A percentile compares a stretch with the other conserved stretches of the same genome.
Evolutionary conservation across 306 rosid species (phyloP).

Genomic region (Cicer arietinum): DNA sequence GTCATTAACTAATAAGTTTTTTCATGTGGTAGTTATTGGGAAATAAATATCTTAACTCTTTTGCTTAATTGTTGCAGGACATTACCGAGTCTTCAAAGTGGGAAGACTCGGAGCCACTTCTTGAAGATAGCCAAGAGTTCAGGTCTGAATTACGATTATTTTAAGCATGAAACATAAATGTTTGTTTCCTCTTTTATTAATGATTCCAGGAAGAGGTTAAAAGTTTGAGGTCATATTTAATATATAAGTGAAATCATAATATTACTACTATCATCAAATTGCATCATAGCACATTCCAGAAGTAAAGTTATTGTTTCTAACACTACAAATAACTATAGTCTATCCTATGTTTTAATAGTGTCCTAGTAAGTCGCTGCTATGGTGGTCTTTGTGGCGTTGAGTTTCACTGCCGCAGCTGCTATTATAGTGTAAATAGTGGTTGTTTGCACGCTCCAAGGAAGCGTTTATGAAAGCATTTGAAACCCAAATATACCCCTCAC

Average conservation of each 20-base stretch:
- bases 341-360: not conserved
- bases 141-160: conserved; percentile 60
- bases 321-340: not conserved
- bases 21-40: conserved; percentile 37
- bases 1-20: conserved; percentile 30
- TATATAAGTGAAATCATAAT: conserved; percentile 3
- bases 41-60: conserved; percentile 27
- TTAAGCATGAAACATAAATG: conserved; percentile 35
- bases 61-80: conserved; percentile 63
- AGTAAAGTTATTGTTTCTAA: not conserved
- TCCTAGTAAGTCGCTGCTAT: not conserved
- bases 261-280: not conserved
- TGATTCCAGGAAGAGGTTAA: conserved; percentile 13
- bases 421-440: not conserved
- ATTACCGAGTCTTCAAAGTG: conserved; percentile 70
- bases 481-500: not conserved
- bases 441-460: not conserved
- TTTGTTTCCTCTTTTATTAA: conserved; percentile 16
- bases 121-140: conserved; percentile 76
- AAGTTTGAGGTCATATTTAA: not conserved
- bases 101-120: conserved; percentile 69
- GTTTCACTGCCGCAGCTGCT: not conserved
- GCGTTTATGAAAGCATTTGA: not conserved
- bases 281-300: not conserved
- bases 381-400: too few species aligned